Evolutionary conservation across 2,329 filamentous ascomycete species (phyloP), one percentile per base, ranked within the genome.

Genomic region (Aspergillus japonicus): DNA sequence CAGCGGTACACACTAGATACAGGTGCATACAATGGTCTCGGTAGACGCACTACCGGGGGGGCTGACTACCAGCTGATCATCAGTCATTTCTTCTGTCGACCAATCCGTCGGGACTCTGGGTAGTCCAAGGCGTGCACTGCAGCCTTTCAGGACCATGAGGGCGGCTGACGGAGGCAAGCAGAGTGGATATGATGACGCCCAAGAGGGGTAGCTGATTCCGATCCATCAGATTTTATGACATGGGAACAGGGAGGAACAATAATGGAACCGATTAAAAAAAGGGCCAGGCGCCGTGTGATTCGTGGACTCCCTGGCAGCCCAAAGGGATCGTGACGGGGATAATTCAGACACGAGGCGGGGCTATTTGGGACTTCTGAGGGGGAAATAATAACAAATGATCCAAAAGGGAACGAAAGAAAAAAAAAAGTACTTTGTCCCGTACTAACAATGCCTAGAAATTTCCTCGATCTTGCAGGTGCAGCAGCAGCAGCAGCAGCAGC

Each of bases 171-270:
- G 39, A 44, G 39, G 39, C 39, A 44, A 44, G 39, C 39, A 44
- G 39, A 44, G 39, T 19, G 39, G 39, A 44, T 44, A 44, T 44
- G 39, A 44, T 44, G 39, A 44, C 39, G 39, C 39, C 39, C 39
- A 44, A 19, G 39, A 44, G 39, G 39, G 39, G 16, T 19, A 44
- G 39, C 16, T 7, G 39, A 44, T 16, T 55, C 53, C 47, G 53
- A 55, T 55, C 53, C 53, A 55, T 55, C 53, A 29, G 24, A 47
- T 55, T 44, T 47, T 44, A n/a, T 62, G 54, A 61, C 51, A 56
- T 50, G 33, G 58, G 35, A 54, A 57, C 54, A 21, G 47, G 50
- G 10, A 19, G 14, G 56, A 62, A 56, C 16, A 50, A 24, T n/a
- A 52, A 51, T 55, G 33, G 44, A 19, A 47, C 56, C 57, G n/a